Evolutionary conservation across 179 eudicot genomes (phyloP).

Genomic region (Actinidia arguta): DNA sequence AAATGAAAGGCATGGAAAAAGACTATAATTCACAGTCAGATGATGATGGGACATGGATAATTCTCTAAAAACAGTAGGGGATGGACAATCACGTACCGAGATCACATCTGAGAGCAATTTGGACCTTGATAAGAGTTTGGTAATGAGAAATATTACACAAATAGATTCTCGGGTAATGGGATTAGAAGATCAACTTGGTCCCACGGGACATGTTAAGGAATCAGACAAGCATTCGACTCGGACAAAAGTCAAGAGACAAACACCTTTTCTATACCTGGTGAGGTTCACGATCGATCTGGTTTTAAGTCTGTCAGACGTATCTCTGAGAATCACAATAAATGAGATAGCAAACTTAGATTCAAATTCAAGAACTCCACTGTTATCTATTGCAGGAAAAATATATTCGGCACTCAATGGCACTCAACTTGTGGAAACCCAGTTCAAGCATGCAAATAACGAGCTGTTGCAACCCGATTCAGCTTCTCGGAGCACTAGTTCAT

Average conservation of each 20-base stretch:
- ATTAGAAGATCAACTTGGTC: background rate
- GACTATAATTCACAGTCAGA: constrained; percentile 1
- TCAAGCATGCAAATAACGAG: constrained; percentile 6
- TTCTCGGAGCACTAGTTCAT: constrained; percentile 27
- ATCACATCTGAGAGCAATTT: background rate
- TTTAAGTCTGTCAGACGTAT: background rate
- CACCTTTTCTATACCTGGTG: constrained; percentile 5
- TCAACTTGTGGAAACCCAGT: constrained; percentile 6
- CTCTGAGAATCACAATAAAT: constrained; percentile 8
- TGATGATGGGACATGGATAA: constrained; percentile 2
- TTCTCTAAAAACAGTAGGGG: background rate
- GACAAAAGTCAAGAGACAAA: constrained; percentile 3
- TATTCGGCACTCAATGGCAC: constrained; percentile 3
- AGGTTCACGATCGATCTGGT: constrained; percentile 20
- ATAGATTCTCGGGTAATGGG: constrained; percentile 2
- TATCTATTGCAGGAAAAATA: constrained; percentile 19
- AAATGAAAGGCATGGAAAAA: constrained; percentile 19
- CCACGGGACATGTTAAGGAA: constrained; percentile 14
- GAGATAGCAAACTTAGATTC: background rate
- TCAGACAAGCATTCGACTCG: background rate
- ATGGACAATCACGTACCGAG: background rate
- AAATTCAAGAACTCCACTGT: constrained; percentile 19
- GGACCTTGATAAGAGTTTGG: constrained; percentile 11
- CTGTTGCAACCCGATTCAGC: constrained; percentile 18
- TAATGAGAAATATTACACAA: background rate